Evolutionary conservation across 176 grass and related monocot species (phyloP), one percentile per base, ranked within the genome.

Genomic region (Zoysia pacifica): DNA sequence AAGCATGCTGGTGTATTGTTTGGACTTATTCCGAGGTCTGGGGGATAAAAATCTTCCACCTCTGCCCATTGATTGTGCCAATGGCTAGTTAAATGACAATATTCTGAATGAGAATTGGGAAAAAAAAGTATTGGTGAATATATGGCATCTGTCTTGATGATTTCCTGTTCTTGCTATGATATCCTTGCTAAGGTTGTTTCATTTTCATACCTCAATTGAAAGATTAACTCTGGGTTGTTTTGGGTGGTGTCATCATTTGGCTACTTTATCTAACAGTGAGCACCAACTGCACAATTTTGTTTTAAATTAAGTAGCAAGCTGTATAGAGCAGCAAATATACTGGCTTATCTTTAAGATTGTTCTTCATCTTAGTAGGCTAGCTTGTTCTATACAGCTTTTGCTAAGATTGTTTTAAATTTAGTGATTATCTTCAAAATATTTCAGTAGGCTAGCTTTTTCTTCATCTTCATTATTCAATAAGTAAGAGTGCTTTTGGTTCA

Each of bases 1-100:
- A 82, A 59, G 69, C 82, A 97, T 82, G 76, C 83, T n/a, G 88
- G 93, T 63, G 68, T 93, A 61, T 90, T 97, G 82, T 97, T 84
- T 90, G 93, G 93, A 63, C 86, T 86, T 72, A 49, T 82, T 13
- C 47, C 72, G 66, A 88, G 86, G 79, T 73, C 79, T 90, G 89
- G 84, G 50, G 64, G 40, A 60, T 84, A 80, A 74, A 51, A 79
- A 43, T 48, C 71, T 65, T 36, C 55, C 48, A 70, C 9, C 82
- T 65, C 71, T 46, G 13, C 83, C 77, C 73, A 80, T 72, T 82
- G 79, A 72, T 74, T 94, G 81, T 71, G 56, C 82, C 82, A 70
- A 94, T 78, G 63, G 66, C 65, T 75, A 82, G 79, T 85, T 43
- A 84, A 90, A 93, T 77, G 85, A 91, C 73, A 77, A 84, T 48